phyloP scores from a whole-genome alignment of 305 asterid species.

The Solanum hybrid region DNA sequence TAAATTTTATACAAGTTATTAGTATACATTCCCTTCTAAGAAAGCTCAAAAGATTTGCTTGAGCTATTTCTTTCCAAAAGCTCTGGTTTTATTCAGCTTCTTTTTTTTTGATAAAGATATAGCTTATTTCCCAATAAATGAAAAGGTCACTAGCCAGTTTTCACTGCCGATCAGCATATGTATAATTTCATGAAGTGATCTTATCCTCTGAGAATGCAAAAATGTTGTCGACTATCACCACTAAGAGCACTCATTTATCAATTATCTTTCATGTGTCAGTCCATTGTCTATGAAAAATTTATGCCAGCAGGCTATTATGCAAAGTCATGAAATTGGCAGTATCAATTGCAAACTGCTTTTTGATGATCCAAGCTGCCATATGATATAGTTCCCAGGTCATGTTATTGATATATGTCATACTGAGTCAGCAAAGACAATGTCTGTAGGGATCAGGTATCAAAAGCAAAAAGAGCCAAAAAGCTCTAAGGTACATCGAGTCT shows the following conservation, averaged over 20 bases:
- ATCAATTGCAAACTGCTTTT: background rate
- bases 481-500: background rate
- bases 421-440: background rate
- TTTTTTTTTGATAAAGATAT: background rate
- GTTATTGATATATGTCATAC: background rate
- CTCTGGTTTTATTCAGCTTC: background rate
- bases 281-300: background rate
- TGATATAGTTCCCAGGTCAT: background rate
- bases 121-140: background rate
- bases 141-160: background rate
- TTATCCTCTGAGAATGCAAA: background rate
- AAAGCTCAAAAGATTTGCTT: background rate
- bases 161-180: background rate
- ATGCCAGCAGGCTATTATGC: slow-evolving; percentile 1
- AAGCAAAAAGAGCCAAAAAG: background rate
- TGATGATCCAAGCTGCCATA: background rate
- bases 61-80: background rate
- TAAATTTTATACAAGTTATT: background rate
- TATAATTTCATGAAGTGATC: background rate
- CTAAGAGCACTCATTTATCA: background rate
- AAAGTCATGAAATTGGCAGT: background rate
- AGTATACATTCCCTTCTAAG: background rate
- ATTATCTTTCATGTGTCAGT: background rate
- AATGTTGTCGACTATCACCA: background rate
- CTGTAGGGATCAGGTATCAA: background rate